phyloP scores from a whole-genome alignment of 129 eudicot genomes.

The Escallonia herrerae region DNA sequence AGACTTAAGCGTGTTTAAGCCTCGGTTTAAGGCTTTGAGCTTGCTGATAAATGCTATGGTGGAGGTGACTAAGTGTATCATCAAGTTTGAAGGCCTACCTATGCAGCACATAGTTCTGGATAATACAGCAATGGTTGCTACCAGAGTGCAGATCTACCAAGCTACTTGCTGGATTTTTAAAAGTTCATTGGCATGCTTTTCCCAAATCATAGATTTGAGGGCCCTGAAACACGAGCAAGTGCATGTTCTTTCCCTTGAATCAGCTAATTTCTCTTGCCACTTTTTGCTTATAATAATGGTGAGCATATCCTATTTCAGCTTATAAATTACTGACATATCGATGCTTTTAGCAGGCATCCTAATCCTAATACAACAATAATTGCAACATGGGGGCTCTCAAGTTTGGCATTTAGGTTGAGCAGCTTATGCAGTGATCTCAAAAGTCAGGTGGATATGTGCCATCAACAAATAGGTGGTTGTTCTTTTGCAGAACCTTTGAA shows the following conservation, averaged over 20 bases:
- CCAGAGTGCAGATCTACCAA: conserved; percentile 30
- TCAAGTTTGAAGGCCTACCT: conserved; percentile 29
- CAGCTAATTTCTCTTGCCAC: neutral
- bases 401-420: conserved; percentile 42
- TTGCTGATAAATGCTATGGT: conserved; percentile 22
- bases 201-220: conserved; percentile 29
- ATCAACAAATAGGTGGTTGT: conserved; percentile 39
- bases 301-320: no score
- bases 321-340: neutral
- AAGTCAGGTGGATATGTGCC: conserved; percentile 39
- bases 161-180: conserved; percentile 48
- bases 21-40: conserved; percentile 27
- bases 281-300: neutral
- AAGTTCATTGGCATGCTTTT: conserved; percentile 34
- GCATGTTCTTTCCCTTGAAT: conserved; percentile 52
- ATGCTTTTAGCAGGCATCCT: conserved; percentile 36
- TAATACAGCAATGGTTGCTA: neutral
- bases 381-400: conserved; percentile 59
- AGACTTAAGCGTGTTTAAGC: conserved; percentile 10
- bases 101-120: conserved; percentile 24
- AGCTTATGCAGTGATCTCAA: conserved; percentile 37
- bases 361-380: conserved; percentile 28
- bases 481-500: neutral
- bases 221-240: conserved; percentile 40
- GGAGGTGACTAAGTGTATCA: conserved; percentile 22